phyloP scores from a whole-genome alignment of 2,329 filamentous ascomycete genomes.

The Phialophora chinensis region DNA sequence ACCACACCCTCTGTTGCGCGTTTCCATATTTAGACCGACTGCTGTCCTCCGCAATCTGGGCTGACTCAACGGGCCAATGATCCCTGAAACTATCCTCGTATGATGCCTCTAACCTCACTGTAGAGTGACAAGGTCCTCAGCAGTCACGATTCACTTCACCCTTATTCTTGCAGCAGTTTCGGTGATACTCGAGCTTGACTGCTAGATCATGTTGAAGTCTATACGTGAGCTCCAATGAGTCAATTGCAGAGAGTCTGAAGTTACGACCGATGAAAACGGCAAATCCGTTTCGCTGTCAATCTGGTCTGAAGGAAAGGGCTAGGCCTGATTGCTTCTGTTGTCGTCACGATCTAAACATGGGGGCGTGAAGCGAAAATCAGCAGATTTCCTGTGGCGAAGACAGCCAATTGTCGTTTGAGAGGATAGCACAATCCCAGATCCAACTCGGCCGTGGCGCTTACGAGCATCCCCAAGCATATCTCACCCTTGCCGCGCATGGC shows the following conservation, averaged over 20 bases:
- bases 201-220: not conserved
- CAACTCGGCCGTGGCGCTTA: not conserved
- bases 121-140: not conserved
- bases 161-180: conserved; percentile 11
- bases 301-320: too few relatives aligned
- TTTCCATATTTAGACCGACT: conserved; percentile 26
- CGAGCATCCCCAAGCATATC: not conserved
- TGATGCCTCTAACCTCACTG: not conserved
- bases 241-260: not conserved
- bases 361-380: not conserved
- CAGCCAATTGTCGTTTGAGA: not conserved
- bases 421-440: not conserved
- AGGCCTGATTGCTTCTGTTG: not conserved
- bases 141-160: not conserved
- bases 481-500: not conserved
- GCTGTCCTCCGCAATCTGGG: conserved; percentile 25
- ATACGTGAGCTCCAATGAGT: not conserved
- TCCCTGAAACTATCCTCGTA: conserved; percentile 4
- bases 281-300: not conserved
- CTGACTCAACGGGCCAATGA: conserved; percentile 17
- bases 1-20: conserved; percentile 8
- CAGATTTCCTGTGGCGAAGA: not conserved
- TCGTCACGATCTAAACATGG: not conserved
- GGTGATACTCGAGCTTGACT: not conserved
- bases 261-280: not conserved